These are phyloP conservation scores for Neoscytalidium dimidiatum DNA, from an alignment of 2,329 filamentous ascomycete species.

Conservation along the genomic window DNA sequence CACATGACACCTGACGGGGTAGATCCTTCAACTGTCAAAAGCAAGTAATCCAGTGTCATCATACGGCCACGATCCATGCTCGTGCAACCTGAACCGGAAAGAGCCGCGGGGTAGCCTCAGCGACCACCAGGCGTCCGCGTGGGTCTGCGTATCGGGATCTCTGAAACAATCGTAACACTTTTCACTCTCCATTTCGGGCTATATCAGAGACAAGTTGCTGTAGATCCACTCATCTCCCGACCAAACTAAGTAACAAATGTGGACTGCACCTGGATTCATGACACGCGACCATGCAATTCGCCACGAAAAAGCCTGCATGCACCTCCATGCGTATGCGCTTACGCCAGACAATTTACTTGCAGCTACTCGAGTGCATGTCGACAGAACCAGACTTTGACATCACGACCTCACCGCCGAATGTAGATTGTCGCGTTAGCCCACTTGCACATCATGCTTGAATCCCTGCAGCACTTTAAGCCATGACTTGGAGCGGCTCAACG, in stretches of 20 bases:
- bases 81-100: background rate
- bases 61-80: background rate
- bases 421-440: background rate
- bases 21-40: background rate
- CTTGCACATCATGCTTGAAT: background rate
- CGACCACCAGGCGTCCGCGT: background rate
- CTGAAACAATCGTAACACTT: background rate
- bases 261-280: background rate
- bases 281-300: background rate
- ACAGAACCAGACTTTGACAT: background rate
- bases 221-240: background rate
- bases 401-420: background rate
- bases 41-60: conserved; percentile 5
- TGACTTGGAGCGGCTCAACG: background rate
- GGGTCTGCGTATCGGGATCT: background rate
- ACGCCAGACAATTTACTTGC: background rate
- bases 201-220: background rate
- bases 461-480: background rate
- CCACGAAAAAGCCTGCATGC: background rate
- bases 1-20: background rate
- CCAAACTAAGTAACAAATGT: background rate
- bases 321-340: background rate
- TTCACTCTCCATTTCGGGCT: background rate
- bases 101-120: background rate
- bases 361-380: background rate